phyloP scores from a whole-genome alignment of 2,329 filamentous ascomycete genomes.

The Aureobasidium mangrovei region DNA sequence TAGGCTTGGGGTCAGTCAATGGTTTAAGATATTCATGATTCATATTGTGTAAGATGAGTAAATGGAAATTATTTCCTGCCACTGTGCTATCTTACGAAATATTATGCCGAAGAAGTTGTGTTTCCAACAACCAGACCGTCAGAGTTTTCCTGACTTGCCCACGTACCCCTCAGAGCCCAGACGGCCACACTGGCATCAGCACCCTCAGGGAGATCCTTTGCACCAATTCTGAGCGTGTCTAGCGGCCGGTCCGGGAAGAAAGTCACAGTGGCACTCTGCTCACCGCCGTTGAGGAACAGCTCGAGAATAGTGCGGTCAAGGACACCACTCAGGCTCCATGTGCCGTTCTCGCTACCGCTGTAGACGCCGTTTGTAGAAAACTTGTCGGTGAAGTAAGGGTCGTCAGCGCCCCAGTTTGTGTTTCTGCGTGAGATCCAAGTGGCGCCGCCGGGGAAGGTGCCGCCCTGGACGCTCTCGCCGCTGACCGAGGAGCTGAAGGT shows the following conservation, averaged over 20 bases:
- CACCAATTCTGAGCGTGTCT: conserved; percentile 30
- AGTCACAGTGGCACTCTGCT: conserved; percentile 41
- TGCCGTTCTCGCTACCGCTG: conserved; percentile 20
- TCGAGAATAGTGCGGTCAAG: conserved; percentile 49
- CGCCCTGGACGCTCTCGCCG: conserved; percentile 42
- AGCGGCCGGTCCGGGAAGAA: conserved; percentile 43
- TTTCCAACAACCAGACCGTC: conserved; percentile 30
- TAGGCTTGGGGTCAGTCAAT: too few species aligned
- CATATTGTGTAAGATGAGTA: neutral
- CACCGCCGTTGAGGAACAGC: conserved; percentile 46
- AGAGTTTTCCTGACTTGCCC: conserved; percentile 26
- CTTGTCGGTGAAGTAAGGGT: conserved; percentile 48
- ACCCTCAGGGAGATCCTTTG: conserved; percentile 29
- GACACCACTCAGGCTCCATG: conserved; percentile 39
- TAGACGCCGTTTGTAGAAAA: conserved; percentile 33
- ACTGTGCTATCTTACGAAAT: neutral
- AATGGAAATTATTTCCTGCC: neutral
- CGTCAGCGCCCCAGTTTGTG: conserved; percentile 40
- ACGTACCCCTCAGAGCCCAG: conserved; percentile 32
- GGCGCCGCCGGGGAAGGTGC: conserved; percentile 42
- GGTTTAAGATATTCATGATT: too few species aligned
- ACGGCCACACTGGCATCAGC: conserved; percentile 32
- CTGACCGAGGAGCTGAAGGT: conserved; percentile 44
- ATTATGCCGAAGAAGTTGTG: conserved; percentile 18
- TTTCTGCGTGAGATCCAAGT: conserved; percentile 44